Base-by-base conservation (phyloP, 2,329 filamentous ascomycete genomes). In the Epichloe brachyelytri region DNA sequence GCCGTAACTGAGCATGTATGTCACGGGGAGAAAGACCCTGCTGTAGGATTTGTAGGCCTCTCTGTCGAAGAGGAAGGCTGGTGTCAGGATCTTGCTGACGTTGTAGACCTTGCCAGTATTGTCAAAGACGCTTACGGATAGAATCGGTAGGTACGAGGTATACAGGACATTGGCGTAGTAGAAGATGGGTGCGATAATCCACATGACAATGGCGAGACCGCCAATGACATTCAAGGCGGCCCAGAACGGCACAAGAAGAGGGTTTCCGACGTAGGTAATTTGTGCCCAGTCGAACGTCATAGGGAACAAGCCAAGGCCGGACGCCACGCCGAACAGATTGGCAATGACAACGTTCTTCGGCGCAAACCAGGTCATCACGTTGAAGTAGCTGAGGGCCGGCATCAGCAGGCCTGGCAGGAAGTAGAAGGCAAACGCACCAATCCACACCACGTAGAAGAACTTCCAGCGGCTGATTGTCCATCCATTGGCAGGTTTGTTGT, bases 251-350 rank as follows among this genome's bases (percentile, higher is more conserved):
- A 88, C 88, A 15, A 93, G 75, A 6, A 94, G 71, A 0, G 86
- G 88, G 4, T 87, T 93, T 15, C 88, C 88, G 58, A 94, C 93
- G 61, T 91, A 84, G 0, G 88, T 88, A 55, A 95, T 83, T 62
- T 95, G 88, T 0, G 86, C 86, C 88, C 88, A 95, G 69, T 95
- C 88, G 61, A 95, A 94, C 0, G 88, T 94, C 59, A 95, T 64
- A 0, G 88, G 88, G 55, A 94, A 88, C 36, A 95, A 69, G 1
- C 88, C 88, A 14, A 95, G 75, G 2, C 88, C 88, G 2, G 88
- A 91, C n/a, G 82, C 78, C 15, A 91, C 85, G 15, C 88, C 88
- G 62, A 94, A 94, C 56, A 95, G 71, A 64, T 94, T 94, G 33
- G 88, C 85, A 43, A 94, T 72, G 3, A 94, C 81, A n/a, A 93